Conservation (phyloP, 2,329 filamentous ascomycete species). For the Leptosphaerulina australis region DNA sequence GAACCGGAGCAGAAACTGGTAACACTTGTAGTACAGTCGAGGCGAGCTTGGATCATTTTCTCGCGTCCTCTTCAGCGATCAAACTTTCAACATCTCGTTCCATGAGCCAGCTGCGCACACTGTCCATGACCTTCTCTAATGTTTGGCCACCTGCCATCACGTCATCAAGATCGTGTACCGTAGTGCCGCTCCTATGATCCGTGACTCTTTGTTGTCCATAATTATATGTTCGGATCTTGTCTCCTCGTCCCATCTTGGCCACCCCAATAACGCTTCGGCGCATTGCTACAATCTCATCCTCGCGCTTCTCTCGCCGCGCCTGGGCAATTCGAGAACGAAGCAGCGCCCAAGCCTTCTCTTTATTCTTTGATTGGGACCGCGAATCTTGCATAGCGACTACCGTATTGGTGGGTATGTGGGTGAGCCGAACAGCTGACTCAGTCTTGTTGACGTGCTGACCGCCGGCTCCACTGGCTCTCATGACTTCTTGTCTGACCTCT, state of each 20-base stretch:
- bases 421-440: conserved; percentile 91
- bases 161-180: conserved; percentile 78
- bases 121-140: conserved; percentile 77
- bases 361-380: conserved; percentile 87
- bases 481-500: conserved; percentile 84
- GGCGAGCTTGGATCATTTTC: conserved; percentile 23
- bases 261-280: conserved; percentile 80
- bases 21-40: not conserved
- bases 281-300: conserved; percentile 77
- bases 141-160: conserved; percentile 77
- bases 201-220: conserved; percentile 79
- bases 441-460: conserved; percentile 99
- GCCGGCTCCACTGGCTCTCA: conserved; percentile 89
- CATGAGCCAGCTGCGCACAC: conserved; percentile 76
- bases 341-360: conserved; percentile 84
- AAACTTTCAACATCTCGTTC: conserved; percentile 76
- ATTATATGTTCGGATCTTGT: conserved; percentile 96
- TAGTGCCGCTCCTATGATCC: conserved; percentile 81
- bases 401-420: conserved; percentile 84
- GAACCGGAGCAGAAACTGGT: not conserved
- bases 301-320: conserved; percentile 76
- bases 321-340: conserved; percentile 83
- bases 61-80: conserved; percentile 52
- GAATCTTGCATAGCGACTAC: conserved; percentile 92
- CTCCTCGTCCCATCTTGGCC: conserved; percentile 80